A percentile compares a stretch with the other conserved stretches of the same genome.
phyloP scores from a whole-genome alignment of 73 alveolate species.

The Paramecium sexaurelia region DNA sequence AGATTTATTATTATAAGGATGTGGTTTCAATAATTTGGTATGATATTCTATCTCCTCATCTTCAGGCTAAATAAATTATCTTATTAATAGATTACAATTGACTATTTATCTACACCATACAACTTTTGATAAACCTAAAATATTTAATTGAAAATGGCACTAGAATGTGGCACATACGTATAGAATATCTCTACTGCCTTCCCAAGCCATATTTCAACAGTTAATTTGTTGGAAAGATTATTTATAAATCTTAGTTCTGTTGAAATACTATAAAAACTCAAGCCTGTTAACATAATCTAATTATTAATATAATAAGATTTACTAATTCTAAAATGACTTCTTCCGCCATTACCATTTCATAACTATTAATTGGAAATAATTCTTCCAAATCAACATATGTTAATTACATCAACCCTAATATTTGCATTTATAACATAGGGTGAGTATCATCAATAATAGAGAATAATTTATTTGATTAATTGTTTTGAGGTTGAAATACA shows the following conservation, averaged over 20 bases:
- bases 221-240: not conserved
- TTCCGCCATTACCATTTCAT: constrained; percentile 57
- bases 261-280: constrained; percentile 42
- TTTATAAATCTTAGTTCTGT: constrained; percentile 32
- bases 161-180: constrained; percentile 49
- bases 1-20: constrained; percentile 26
- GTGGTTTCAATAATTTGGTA: constrained; percentile 42
- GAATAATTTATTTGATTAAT: not conserved
- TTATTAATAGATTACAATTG: not conserved
- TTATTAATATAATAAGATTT: not conserved
- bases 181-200: constrained; percentile 24
- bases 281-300: constrained; percentile 46
- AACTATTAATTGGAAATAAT: constrained; percentile 5
- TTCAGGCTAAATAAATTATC: constrained; percentile 27
- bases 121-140: constrained; percentile 18
- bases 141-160: constrained; percentile 6
- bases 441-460: constrained; percentile 32
- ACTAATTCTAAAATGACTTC: constrained; percentile 59
- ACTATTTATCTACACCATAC: constrained; percentile 46
- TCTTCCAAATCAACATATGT: constrained; percentile 49
- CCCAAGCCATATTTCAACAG: constrained; percentile 22
- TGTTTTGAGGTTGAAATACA: not conserved
- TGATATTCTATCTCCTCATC: constrained; percentile 3
- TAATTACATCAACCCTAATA: constrained; percentile 49
- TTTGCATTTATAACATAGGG: constrained; percentile 48